Conservation (phyloP, 805 yeast genomes). For the Blastobotrys chiropterorum region DNA sequence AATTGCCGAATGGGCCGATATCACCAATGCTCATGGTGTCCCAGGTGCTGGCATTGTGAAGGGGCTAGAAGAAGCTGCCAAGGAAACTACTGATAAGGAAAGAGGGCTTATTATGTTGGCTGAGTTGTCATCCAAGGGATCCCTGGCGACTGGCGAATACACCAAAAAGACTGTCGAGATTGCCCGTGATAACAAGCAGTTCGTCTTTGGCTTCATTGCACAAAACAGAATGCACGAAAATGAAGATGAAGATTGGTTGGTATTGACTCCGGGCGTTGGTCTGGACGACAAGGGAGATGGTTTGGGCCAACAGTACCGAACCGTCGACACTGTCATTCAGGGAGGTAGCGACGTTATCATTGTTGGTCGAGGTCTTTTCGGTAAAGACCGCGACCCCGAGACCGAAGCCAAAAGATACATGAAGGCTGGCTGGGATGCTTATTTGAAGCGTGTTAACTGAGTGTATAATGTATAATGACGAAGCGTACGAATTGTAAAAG, state of each 20-base stretch:
- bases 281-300: slow-evolving; percentile 94
- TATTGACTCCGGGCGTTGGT: slow-evolving; percentile 98
- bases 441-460: slow-evolving; percentile 27
- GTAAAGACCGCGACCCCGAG: slow-evolving; percentile 86
- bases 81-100: slow-evolving; percentile 53
- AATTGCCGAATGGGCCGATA: slow-evolving; percentile 92
- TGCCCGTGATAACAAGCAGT: slow-evolving; percentile 78
- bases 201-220: slow-evolving; percentile 95
- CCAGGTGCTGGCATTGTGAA: slow-evolving; percentile 91
- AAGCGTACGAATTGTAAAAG: too few species aligned
- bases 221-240: slow-evolving; percentile 73
- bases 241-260: slow-evolving; percentile 89
- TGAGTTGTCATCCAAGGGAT: slow-evolving; percentile 89
- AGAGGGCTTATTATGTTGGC: slow-evolving; percentile 93
- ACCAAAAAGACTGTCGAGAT: slow-evolving; percentile 83
- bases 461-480: not conserved
- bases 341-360: slow-evolving; percentile 93
- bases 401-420: slow-evolving; percentile 85
- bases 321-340: slow-evolving; percentile 75
- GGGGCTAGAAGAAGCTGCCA: slow-evolving; percentile 77
- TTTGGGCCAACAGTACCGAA: slow-evolving; percentile 93
- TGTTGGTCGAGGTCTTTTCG: slow-evolving; percentile 97
- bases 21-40: slow-evolving; percentile 95
- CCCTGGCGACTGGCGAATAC: slow-evolving; percentile 88
- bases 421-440: slow-evolving; percentile 94